These are phyloP conservation scores for Patellaria atrata DNA, from an alignment of 495 filamentous ascomycete genomes.

Conservation along the genomic window DNA sequence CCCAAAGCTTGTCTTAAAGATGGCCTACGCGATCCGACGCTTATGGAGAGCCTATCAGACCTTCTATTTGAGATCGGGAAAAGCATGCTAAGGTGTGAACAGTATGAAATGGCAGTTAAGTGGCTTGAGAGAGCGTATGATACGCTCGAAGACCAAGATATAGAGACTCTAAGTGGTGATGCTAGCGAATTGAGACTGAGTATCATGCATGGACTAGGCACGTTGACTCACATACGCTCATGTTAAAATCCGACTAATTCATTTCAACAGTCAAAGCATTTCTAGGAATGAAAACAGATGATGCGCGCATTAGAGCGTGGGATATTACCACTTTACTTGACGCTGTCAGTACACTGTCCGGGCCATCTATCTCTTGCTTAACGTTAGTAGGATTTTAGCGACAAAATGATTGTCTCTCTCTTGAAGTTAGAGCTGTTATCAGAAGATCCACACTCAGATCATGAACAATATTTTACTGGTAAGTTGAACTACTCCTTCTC, in stretches of 20 bases:
- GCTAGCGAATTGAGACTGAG: conserved; percentile 49
- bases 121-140: conserved; percentile 65
- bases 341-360: conserved; percentile 16
- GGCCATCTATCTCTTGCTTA: background rate
- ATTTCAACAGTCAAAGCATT: conserved; percentile 35
- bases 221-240: background rate
- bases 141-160: conserved; percentile 39
- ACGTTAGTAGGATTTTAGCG: conserved; percentile 35
- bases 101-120: conserved; percentile 41
- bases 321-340: conserved; percentile 44
- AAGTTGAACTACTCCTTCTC: background rate
- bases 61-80: conserved; percentile 59
- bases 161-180: conserved; percentile 41
- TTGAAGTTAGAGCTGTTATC: conserved; percentile 52
- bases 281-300: conserved; percentile 32
- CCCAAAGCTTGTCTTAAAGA: conserved; percentile 35
- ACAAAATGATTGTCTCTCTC: conserved; percentile 49
- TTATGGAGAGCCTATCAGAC: conserved; percentile 54
- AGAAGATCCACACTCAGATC: conserved; percentile 17
- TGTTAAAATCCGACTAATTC: conserved; percentile 5
- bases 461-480: conserved; percentile 19
- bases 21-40: conserved; percentile 31
- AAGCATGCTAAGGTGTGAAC: conserved; percentile 35
- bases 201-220: conserved; percentile 39
- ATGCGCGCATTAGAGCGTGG: conserved; percentile 37